Percentiles rank a stretch among this genome's conserved stretches.
phyloP scores from a whole-genome alignment of 768 basidiomycete species.

The Kwoniella sp. region DNA sequence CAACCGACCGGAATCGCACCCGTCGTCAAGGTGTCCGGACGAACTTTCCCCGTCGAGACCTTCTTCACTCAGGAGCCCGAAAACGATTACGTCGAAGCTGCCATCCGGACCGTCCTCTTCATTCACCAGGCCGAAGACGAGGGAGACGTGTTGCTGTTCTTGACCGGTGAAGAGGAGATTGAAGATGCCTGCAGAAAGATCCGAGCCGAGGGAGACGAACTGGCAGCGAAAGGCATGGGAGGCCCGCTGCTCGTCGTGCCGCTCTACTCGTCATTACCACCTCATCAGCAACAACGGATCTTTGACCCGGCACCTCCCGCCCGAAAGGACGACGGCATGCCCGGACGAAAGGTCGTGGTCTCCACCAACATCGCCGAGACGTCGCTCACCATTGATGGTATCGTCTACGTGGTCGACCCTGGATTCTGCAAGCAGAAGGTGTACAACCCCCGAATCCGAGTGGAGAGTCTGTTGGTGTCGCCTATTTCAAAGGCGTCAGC shows the following conservation, averaged over 20 bases:
- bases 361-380: slow-evolving; percentile 98
- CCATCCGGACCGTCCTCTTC: slow-evolving; percentile 92
- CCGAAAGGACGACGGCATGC: slow-evolving; percentile 63
- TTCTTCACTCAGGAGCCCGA: slow-evolving; percentile 70
- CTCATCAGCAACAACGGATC: slow-evolving; percentile 91
- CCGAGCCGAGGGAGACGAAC: slow-evolving; percentile 80
- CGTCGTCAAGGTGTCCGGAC: slow-evolving; percentile 83
- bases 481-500: slow-evolving; percentile 97
- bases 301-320: slow-evolving; percentile 81
- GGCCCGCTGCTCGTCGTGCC: slow-evolving; percentile 88
- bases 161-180: slow-evolving; percentile 98
- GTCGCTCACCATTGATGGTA: slow-evolving; percentile 94
- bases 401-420: slow-evolving; percentile 98
- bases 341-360: slow-evolving; percentile 87
- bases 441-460: slow-evolving; percentile 94
- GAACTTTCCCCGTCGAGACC: slow-evolving; percentile 73
- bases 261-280: slow-evolving; percentile 89
- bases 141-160: slow-evolving; percentile 87
- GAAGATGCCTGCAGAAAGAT: slow-evolving; percentile 94
- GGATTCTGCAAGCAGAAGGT: slow-evolving; percentile 98
- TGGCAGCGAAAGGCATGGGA: slow-evolving; percentile 60
- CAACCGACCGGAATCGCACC: slow-evolving; percentile 59
- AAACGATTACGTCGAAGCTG: slow-evolving; percentile 93
- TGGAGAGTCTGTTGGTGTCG: slow-evolving; percentile 85
- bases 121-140: slow-evolving; percentile 93